Conservation (phyloP, 371 early-diverging fungal species). For the Blakeslea trispora region DNA sequence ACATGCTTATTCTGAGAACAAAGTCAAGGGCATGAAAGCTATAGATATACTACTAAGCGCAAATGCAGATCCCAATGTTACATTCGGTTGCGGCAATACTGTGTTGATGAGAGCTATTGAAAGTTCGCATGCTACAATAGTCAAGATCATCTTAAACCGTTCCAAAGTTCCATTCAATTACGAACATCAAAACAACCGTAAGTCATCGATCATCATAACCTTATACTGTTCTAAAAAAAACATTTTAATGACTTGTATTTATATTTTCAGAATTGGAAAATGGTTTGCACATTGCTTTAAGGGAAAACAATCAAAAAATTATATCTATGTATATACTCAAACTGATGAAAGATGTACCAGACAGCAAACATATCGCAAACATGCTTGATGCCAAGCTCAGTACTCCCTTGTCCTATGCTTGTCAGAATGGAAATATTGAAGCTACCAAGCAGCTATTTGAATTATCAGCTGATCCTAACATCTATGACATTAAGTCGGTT, state of each 20-base stretch:
- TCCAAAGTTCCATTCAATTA: slow-evolving; percentile 22
- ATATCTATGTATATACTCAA: slow-evolving; percentile 4
- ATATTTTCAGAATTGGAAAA: slow-evolving; percentile 24
- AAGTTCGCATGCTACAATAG: slow-evolving; percentile 9
- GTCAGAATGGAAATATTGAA: slow-evolving; percentile 24
- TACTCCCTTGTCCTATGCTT: slow-evolving; percentile 38
- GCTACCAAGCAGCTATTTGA: slow-evolving; percentile 30
- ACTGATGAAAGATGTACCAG: not conserved
- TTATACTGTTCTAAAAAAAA: not conserved
- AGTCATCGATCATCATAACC: too few relatives aligned
- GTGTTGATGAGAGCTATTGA: slow-evolving; percentile 34
- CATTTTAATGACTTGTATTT: not conserved
- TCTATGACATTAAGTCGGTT: slow-evolving; percentile 2
- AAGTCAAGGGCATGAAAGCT: not conserved
- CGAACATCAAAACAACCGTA: slow-evolving; percentile 31
- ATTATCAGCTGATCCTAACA: slow-evolving; percentile 32
- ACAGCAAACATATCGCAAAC: slow-evolving; percentile 18
- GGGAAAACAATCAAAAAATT: slow-evolving; percentile 10
- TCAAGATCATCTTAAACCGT: slow-evolving; percentile 14
- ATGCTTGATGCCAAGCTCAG: slow-evolving; percentile 11
- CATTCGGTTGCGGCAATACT: slow-evolving; percentile 28
- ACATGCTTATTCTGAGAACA: not conserved
- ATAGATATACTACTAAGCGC: slow-evolving; percentile 13
- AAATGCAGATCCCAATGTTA: slow-evolving; percentile 31
- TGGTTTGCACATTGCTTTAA: slow-evolving; percentile 28